Evolutionary conservation across 495 filamentous ascomycete species (phyloP).

Genomic region (Penicillium steckii): DNA sequence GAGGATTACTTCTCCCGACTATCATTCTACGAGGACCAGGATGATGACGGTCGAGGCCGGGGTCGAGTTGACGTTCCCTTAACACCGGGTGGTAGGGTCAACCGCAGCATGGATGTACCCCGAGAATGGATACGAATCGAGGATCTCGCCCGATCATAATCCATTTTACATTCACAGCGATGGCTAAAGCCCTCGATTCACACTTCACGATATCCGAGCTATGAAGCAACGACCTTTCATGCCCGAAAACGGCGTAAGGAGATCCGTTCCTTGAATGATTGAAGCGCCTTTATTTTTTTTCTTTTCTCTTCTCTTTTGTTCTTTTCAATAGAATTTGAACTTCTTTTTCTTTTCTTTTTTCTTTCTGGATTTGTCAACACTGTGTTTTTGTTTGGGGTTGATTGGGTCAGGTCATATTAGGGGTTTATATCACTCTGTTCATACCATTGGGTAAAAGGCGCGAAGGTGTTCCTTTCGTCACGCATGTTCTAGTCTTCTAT

Average conservation of each 20-base stretch:
- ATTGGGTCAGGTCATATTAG: neutral
- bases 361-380: neutral
- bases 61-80: slow-evolving; percentile 64
- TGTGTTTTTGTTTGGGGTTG: neutral
- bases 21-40: slow-evolving; percentile 53
- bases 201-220: slow-evolving; percentile 20
- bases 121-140: slow-evolving; percentile 54
- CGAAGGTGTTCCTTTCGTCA: slow-evolving; percentile 7
- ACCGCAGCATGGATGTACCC: slow-evolving; percentile 66
- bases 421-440: slow-evolving; percentile 1
- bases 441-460: slow-evolving; percentile 9
- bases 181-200: slow-evolving; percentile 1
- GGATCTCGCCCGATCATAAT: slow-evolving; percentile 30
- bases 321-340: neutral
- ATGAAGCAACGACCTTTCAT: slow-evolving; percentile 34
- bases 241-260: slow-evolving; percentile 10
- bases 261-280: slow-evolving; percentile 4
- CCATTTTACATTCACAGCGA: neutral
- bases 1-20: slow-evolving; percentile 87
- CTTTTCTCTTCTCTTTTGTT: slow-evolving; percentile 2
- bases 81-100: slow-evolving; percentile 66
- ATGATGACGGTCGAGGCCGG: slow-evolving; percentile 51
- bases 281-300: slow-evolving; percentile 9
- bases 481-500: neutral
- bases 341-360: neutral